These are phyloP conservation scores for Leccinum olivaceopallidum DNA, from an alignment of 768 basidiomycete genomes.

Conservation along the genomic window DNA sequence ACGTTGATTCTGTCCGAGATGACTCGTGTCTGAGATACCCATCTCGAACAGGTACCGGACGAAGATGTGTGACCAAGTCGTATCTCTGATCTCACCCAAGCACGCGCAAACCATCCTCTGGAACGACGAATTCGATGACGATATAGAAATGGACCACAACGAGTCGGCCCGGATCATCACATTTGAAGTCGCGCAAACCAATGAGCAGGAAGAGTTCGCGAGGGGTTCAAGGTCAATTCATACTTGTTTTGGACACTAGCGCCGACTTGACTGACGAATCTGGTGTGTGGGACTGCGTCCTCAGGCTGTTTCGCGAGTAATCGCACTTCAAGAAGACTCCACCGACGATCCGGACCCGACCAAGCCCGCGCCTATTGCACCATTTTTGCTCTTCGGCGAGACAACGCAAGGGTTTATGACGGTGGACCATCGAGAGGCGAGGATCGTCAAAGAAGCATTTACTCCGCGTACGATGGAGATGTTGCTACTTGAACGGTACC, in stretches of 20 bases:
- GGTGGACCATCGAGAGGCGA: conserved; percentile 21
- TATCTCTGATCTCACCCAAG: conserved; percentile 49
- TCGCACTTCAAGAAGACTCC: conserved; percentile 11
- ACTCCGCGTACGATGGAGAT: background rate
- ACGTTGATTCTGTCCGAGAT: background rate
- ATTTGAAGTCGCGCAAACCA: conserved; percentile 55
- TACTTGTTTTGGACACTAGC: background rate
- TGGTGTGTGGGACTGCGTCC: background rate
- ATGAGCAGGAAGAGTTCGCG: conserved; percentile 52
- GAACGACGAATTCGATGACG: conserved; percentile 33
- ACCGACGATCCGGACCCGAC: conserved; percentile 6
- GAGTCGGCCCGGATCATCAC: conserved; percentile 49
- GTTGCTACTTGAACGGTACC: conserved; percentile 13
- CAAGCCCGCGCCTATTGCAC: conserved; percentile 15
- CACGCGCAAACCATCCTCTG: conserved; percentile 48
- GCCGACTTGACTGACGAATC: background rate
- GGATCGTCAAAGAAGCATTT: background rate
- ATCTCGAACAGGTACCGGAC: conserved; percentile 49
- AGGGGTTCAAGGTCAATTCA: conserved; percentile 47
- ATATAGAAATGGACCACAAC: conserved; percentile 35
- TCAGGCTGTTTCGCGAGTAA: conserved; percentile 16
- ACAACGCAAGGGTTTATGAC: conserved; percentile 43
- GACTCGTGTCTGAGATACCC: background rate
- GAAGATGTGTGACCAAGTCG: conserved; percentile 56
- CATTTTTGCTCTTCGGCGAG: conserved; percentile 41